phyloP scores from a whole-genome alignment of 140 eudicot genomes.

The Bidens hawaiensis region DNA sequence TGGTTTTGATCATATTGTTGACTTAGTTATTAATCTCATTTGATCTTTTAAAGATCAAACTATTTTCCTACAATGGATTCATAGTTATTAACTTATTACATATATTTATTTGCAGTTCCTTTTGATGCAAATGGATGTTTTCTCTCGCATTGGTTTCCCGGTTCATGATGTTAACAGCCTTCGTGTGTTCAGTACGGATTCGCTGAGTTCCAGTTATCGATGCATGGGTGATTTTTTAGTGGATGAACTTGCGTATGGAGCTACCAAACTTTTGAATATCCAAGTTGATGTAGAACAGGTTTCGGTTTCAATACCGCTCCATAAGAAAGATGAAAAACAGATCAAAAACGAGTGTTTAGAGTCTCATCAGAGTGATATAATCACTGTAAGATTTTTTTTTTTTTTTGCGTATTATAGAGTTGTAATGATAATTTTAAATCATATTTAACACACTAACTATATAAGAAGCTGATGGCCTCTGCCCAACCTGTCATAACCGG shows the following conservation, averaged over 20 bases:
- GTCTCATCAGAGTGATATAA: neutral
- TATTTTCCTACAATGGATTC: neutral
- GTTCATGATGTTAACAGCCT: conserved; percentile 18
- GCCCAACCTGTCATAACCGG: no score
- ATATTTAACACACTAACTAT: neutral
- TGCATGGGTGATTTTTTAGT: conserved; percentile 6
- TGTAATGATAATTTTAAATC: no score
- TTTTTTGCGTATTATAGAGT: no score
- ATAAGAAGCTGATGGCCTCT: no score
- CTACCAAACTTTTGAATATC: conserved; percentile 12
- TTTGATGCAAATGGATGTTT: conserved; percentile 24
- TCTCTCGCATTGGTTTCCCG: conserved; percentile 18
- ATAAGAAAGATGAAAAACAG: neutral
- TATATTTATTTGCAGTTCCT: conserved; percentile 8
- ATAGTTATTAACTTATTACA: neutral
- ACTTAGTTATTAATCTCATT: no score
- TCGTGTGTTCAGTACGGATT: conserved; percentile 12
- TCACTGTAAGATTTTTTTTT: no score
- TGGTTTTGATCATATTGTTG: no score
- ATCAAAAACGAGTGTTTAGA: neutral
- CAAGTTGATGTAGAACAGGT: conserved; percentile 11
- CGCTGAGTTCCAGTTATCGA: conserved; percentile 8
- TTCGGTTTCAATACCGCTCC: conserved; percentile 8
- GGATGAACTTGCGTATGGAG: conserved; percentile 24
- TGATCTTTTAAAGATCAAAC: no score